Conservation (phyloP, 2,329 filamentous ascomycete genomes). For the Alternaria sp. region DNA sequence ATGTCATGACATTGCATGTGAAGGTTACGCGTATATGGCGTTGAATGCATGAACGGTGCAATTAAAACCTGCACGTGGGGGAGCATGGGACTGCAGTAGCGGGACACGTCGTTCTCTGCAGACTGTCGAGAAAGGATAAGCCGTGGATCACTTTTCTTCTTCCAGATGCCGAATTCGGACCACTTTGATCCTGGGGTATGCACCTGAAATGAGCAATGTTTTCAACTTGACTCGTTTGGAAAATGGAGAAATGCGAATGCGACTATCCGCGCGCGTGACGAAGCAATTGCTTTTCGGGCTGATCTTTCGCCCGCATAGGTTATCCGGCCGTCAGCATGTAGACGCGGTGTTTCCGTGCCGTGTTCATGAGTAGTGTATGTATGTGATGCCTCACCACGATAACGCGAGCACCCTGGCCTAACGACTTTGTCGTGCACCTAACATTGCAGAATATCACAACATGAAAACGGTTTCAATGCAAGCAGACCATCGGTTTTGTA, state of each 20-base stretch:
- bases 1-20: slow-evolving; percentile 3
- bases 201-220: background rate
- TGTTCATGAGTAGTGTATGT: background rate
- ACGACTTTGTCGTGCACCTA: background rate
- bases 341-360: background rate
- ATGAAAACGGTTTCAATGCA: background rate
- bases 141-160: background rate
- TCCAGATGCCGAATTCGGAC: background rate
- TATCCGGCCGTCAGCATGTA: background rate
- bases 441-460: background rate
- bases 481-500: background rate
- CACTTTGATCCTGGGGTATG: background rate
- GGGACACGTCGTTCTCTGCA: slow-evolving; percentile 2
- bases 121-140: background rate
- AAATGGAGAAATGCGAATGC: background rate
- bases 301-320: background rate
- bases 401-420: background rate
- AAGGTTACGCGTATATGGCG: slow-evolving; percentile 5
- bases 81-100: slow-evolving; percentile 7
- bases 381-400: background rate
- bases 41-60: slow-evolving; percentile 13
- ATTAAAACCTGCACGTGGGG: slow-evolving; percentile 8
- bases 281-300: background rate
- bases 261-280: background rate
- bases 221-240: background rate